Conservation (phyloP, 345 rosid genomes). For the Toxicodendron radicans region DNA sequence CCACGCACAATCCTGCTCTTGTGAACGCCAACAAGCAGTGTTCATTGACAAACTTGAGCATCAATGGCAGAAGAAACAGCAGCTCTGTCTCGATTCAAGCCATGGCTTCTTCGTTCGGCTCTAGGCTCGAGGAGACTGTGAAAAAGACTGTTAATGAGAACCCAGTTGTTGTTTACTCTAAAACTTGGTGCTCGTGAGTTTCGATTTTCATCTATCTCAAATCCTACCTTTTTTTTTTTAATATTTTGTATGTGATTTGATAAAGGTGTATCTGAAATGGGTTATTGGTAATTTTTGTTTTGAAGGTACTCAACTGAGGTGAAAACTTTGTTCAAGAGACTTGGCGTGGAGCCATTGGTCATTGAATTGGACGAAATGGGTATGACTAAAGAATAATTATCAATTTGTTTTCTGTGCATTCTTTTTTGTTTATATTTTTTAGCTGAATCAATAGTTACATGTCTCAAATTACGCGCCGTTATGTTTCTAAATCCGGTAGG, state of each 20-base stretch:
- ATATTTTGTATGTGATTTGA: background rate
- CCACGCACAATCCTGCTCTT: constrained; percentile 7
- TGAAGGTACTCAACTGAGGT: constrained; percentile 87
- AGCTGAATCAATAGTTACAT: background rate
- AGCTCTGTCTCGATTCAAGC: constrained; percentile 46
- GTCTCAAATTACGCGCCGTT: too few species aligned
- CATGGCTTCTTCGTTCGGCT: constrained; percentile 76
- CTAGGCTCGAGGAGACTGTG: constrained; percentile 74
- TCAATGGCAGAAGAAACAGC: constrained; percentile 31
- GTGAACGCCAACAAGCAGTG: constrained; percentile 8
- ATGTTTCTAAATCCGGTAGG: background rate
- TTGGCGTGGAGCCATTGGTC: constrained; percentile 73
- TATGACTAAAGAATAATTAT: constrained; percentile 26
- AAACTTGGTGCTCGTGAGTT: constrained; percentile 95
- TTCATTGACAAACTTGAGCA: constrained; percentile 20
- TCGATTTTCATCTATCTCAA: constrained; percentile 12
- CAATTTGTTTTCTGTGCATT: background rate
- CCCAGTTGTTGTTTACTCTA: constrained; percentile 91
- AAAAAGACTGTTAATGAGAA: constrained; percentile 69
- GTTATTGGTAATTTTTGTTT: constrained; percentile 9
- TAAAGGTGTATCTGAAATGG: background rate
- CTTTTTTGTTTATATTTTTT: background rate
- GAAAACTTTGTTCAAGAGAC: constrained; percentile 76
- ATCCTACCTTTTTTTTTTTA: background rate
- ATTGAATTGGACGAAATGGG: constrained; percentile 93